Conservation (phyloP, 2,329 filamentous ascomycete genomes). For the Paecilomyces niveus region DNA sequence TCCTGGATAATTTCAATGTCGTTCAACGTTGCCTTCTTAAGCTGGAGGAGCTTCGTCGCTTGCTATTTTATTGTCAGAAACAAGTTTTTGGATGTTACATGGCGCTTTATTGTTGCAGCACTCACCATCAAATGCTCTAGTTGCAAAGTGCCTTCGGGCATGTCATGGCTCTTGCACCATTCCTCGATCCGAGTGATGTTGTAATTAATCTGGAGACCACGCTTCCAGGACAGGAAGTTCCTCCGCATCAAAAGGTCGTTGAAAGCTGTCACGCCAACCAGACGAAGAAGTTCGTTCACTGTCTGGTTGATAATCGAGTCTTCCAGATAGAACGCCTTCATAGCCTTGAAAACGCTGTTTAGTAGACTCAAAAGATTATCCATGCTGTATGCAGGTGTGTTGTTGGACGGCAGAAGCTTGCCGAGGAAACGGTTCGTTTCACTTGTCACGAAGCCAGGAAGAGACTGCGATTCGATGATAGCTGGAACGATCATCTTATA, state of each 20-base stretch:
- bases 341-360: constrained; percentile 96
- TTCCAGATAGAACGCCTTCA: constrained; percentile 98
- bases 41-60: constrained; percentile 94
- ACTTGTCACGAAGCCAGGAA: constrained; percentile 97
- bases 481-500: constrained; percentile 99
- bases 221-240: constrained; percentile 99
- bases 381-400: constrained; percentile 96
- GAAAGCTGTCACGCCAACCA: constrained; percentile 96
- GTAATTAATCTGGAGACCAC: constrained; percentile 98
- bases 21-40: constrained; percentile 98
- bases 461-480: constrained; percentile 97
- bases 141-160: constrained; percentile 96
- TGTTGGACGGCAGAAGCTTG: constrained; percentile 88
- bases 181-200: constrained; percentile 99
- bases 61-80: constrained; percentile 49
- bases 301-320: constrained; percentile 94
- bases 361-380: constrained; percentile 92
- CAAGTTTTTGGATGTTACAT: neutral
- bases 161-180: constrained; percentile 99
- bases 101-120: neutral
- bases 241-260: constrained; percentile 96
- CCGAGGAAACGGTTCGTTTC: constrained; percentile 97
- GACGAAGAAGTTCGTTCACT: constrained; percentile 81
- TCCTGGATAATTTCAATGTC: constrained; percentile 99
- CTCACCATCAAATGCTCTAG: constrained; percentile 93